These are phyloP conservation scores for Rhizoctonia solani DNA, from an alignment of 1,284 basidiomycete genomes.

Conservation along the genomic window DNA sequence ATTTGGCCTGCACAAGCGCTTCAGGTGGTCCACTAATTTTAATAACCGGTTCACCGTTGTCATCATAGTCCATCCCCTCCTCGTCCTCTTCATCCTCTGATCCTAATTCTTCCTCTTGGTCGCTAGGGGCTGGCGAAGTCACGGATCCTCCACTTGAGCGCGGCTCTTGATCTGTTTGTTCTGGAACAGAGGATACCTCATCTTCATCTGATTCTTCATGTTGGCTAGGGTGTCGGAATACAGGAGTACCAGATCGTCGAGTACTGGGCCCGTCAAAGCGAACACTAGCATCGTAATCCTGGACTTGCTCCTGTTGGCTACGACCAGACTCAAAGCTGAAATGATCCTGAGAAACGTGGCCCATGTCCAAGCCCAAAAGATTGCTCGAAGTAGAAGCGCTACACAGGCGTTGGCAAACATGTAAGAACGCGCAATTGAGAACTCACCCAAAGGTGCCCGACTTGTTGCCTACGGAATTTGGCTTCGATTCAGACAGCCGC, in stretches of 20 bases:
- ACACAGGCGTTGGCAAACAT: too few species aligned
- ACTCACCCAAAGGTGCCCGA: too few species aligned
- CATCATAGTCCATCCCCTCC: not conserved
- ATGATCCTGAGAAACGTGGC: not conserved
- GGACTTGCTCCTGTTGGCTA: too few species aligned
- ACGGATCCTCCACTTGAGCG: slow-evolving; percentile 5
- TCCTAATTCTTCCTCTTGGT: not conserved
- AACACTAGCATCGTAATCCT: slow-evolving; percentile 24
- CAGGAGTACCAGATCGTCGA: slow-evolving; percentile 16
- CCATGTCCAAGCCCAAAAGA: too few species aligned
- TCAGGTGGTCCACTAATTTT: not conserved
- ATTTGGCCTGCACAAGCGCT: not conserved
- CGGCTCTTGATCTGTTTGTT: not conserved
- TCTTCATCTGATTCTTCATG: slow-evolving; percentile 1
- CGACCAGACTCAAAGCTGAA: too few species aligned
- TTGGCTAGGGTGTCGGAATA: not conserved
- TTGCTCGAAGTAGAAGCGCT: too few species aligned
- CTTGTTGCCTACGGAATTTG: too few species aligned
- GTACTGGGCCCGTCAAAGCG: slow-evolving; percentile 6
- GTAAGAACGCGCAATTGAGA: too few species aligned
- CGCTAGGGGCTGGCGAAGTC: not conserved
- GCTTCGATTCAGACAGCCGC: too few species aligned
- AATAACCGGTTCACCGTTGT: not conserved
- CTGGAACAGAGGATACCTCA: too few species aligned
- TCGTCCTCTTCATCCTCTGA: too few species aligned